Evolutionary conservation across 495 filamentous ascomycete genomes (phyloP).

Genomic region (Penicillium arizonense): DNA sequence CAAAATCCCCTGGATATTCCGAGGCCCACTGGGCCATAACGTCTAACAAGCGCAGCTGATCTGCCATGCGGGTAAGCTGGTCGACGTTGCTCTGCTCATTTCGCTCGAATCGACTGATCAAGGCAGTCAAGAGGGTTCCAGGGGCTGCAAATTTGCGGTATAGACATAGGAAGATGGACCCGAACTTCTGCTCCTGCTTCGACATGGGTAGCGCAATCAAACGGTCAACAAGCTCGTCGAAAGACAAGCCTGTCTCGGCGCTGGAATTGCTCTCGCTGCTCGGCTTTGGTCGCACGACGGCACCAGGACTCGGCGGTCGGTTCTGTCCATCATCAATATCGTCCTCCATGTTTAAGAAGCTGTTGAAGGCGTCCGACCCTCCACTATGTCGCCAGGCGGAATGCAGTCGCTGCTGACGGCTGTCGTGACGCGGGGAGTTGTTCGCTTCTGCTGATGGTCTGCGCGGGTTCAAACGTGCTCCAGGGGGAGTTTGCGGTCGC

Average conservation of each 20-base stretch:
- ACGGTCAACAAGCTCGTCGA: conserved; percentile 87
- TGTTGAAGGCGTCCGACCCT: conserved; percentile 43
- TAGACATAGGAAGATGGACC: conserved; percentile 83
- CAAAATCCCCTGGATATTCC: conserved; percentile 92
- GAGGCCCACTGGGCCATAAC: conserved; percentile 86
- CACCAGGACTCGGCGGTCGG: conserved; percentile 29
- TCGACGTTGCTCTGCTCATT: conserved; percentile 59
- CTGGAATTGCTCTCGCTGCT: conserved; percentile 35
- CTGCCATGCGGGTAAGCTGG: conserved; percentile 65
- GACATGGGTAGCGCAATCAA: conserved; percentile 78
- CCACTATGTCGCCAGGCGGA: conserved; percentile 43
- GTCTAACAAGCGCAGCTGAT: conserved; percentile 80
- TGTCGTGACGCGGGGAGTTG: conserved; percentile 30
- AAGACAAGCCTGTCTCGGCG: conserved; percentile 60
- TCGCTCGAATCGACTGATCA: conserved; percentile 71
- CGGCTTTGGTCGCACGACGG: conserved; percentile 31
- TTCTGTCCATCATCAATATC: conserved; percentile 37
- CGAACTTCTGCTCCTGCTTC: conserved; percentile 82
- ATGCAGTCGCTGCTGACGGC: conserved; percentile 34
- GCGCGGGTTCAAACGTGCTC: conserved; percentile 33
- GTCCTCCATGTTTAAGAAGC: conserved; percentile 48
- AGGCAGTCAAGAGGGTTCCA: conserved; percentile 65
- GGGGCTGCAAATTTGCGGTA: conserved; percentile 93
- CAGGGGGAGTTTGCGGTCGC: conserved; percentile 45
- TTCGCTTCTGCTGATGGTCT: conserved; percentile 31